Evolutionary conservation across 1,139 yeast species (phyloP), one percentile per base, ranked within the genome.

Genomic region (Yamadazyma taylorii): DNA sequence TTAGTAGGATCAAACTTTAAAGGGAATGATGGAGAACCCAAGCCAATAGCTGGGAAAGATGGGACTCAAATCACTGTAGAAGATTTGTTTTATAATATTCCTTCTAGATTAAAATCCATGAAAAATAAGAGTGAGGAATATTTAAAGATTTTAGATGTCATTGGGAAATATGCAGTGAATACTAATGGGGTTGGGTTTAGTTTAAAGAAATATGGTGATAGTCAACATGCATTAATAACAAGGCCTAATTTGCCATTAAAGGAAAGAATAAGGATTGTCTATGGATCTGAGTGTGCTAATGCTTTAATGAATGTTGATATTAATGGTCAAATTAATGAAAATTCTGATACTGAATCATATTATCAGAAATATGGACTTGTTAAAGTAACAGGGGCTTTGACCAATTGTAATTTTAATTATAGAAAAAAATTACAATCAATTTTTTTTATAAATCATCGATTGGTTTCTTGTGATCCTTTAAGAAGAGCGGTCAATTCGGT

Each of bases 41-140:
- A 75, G 45, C 89, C 96, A 0, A 72, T 78, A 1, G 98, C 98
- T 0, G 97, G 97, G 0, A 82, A 78, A 43, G 74, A 73, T 32
- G 99, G 99, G 0, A 92, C 98, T 0, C 89, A 83, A 43, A 76
- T 94, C 28, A 62, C 75, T 0, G 95, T 89, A 5, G 97, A 89
- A 55, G 96, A 92, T 55, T 66, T 94, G 41, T 94, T 94, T 54
- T 94, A 84, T 61, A 94, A 92, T 53, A 78, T 85, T 19, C 95
- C 96, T 0, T 78, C 95, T 0, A 72, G 98, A 37, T 60, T 83
- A 27, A 69, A 83, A 35, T 76, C 95, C 0, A 62, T 90, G 37
- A 71, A 73, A 42, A 74, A 86, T 0, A 72, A 83, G 17, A 72
- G 72, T 44, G 97, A 88, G 15, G 98, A 92, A 54, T 85, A 80